Conservation (phyloP, 2,329 filamentous ascomycete species). For the Nothopassalora personata region DNA sequence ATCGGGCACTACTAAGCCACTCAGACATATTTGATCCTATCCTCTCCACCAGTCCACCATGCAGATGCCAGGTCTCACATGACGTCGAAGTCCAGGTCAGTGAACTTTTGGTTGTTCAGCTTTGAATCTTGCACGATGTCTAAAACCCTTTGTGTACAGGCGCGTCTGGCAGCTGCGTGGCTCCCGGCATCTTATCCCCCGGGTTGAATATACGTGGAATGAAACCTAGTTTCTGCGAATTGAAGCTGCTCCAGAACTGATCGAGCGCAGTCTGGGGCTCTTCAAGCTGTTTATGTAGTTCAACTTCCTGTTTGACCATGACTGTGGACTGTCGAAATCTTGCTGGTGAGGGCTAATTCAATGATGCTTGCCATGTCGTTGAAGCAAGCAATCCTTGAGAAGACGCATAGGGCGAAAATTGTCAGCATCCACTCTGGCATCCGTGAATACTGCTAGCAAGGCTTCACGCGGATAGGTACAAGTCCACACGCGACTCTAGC, state of each 20-base stretch:
- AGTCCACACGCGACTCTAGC: no score
- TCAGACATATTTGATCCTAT: slow-evolving; percentile 42
- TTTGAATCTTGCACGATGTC: slow-evolving; percentile 58
- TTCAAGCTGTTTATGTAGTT: neutral
- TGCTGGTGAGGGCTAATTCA: no score
- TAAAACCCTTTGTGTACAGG: slow-evolving; percentile 56
- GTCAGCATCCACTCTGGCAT: no score
- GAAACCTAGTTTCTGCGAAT: neutral
- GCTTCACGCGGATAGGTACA: no score
- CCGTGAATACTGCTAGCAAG: no score
- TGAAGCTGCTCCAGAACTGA: neutral
- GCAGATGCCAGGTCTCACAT: slow-evolving; percentile 52
- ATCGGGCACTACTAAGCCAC: slow-evolving; percentile 37
- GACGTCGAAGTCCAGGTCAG: slow-evolving; percentile 79
- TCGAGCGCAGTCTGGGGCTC: neutral
- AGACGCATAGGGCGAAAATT: no score
- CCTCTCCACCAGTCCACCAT: slow-evolving; percentile 20
- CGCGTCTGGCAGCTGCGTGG: slow-evolving; percentile 64
- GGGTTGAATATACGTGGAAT: neutral
- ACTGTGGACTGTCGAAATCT: no score
- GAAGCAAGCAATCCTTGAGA: no score
- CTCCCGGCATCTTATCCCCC: neutral
- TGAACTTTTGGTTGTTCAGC: slow-evolving; percentile 76
- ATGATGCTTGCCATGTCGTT: no score
- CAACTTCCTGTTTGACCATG: neutral